Conservation (phyloP, 2,329 filamentous ascomycete genomes). For the Fusarium odoratissimum region DNA sequence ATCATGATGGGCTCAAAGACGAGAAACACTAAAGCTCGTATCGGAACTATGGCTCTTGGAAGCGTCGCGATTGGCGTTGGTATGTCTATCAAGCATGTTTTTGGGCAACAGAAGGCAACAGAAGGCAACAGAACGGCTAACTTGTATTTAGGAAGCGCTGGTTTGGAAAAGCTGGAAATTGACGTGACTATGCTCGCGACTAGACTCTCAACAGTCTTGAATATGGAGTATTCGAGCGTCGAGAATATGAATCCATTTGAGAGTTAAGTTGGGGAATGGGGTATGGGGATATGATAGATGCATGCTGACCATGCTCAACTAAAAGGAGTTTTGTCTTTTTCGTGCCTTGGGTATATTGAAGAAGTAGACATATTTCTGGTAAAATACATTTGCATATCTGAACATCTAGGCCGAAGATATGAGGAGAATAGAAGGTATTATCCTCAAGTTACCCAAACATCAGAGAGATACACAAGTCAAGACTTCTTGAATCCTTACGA, state of each 20-base stretch:
- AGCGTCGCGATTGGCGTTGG: background rate
- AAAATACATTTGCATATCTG: background rate
- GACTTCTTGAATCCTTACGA: too few relatives aligned
- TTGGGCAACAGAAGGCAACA: too few relatives aligned
- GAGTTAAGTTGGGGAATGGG: background rate
- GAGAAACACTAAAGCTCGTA: background rate
- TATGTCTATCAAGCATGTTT: background rate
- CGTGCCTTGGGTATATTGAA: background rate
- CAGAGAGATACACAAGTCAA: background rate
- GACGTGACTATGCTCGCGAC: background rate
- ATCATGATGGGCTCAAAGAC: background rate
- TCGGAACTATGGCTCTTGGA: background rate
- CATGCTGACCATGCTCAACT: background rate
- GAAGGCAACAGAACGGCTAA: background rate
- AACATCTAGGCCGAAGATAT: background rate
- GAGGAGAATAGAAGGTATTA: background rate
- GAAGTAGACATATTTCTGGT: too few relatives aligned
- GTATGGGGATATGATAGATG: background rate
- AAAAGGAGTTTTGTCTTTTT: background rate
- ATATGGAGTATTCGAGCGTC: background rate
- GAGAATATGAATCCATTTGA: slow-evolving; percentile 7
- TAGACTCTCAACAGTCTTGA: background rate
- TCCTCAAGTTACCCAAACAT: background rate
- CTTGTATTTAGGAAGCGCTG: background rate
- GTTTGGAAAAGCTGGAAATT: background rate